A percentile compares a stretch with the other conserved stretches of the same genome.
phyloP scores from a whole-genome alignment of 441 rosid species.

The Adansonia gregorii region DNA sequence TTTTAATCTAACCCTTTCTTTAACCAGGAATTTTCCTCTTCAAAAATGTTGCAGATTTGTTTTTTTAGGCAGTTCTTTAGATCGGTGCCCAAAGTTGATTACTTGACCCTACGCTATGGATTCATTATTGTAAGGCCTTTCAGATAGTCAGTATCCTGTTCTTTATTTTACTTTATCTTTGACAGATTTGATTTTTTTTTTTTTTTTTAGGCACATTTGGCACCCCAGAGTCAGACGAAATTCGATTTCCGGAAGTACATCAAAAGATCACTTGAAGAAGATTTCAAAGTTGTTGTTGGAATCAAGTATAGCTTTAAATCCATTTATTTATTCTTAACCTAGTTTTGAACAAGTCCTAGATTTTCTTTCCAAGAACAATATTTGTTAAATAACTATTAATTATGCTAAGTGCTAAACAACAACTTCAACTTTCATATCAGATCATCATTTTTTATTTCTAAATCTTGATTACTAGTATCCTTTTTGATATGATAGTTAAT shows the following conservation, averaged over 20 bases:
- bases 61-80: conserved; percentile 67
- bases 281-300: conserved; percentile 63
- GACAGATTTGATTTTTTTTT: neutral
- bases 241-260: conserved; percentile 66
- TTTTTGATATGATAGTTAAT: neutral
- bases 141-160: neutral
- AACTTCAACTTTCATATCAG: neutral
- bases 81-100: conserved; percentile 70
- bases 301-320: conserved; percentile 43
- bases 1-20: neutral
- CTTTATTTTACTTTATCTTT: neutral
- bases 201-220: conserved; percentile 58
- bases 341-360: neutral
- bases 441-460: neutral
- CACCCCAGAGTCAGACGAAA: conserved; percentile 52
- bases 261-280: conserved; percentile 68
- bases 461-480: neutral
- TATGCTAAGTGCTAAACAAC: neutral
- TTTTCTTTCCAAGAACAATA: neutral
- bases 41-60: conserved; percentile 40
- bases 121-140: conserved; percentile 43
- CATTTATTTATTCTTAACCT: neutral
- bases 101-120: conserved; percentile 68
- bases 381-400: neutral
- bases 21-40: too few relatives aligned